Evolutionary conservation across 2,329 filamentous ascomycete genomes (phyloP), one percentile per base, ranked within the genome.

Genomic region (Pseudocercospora fijiensis): DNA sequence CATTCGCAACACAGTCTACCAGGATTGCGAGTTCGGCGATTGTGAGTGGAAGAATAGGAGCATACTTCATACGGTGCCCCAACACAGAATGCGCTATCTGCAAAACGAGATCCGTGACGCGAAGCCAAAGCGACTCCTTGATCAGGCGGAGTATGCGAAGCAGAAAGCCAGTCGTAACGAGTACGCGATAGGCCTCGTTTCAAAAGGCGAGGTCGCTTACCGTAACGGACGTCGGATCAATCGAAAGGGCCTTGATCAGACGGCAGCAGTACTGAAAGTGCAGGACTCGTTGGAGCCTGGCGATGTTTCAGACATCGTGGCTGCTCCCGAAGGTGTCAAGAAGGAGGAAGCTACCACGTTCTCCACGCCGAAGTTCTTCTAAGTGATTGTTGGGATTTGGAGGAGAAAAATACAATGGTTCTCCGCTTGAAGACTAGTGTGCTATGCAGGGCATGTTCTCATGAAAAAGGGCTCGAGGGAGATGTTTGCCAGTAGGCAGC

Each of bases 31-130:
- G 4, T 41, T 45, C 7, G 27, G 22, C 27, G 30, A 33, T 13
- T 24, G 18, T 10, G 22, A 45, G 30, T 57, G 55, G 55, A 57
- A 57, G 55, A 57, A 57, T 24, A 24, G 22, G 16, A 57, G 49
- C 11, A 53, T 53, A 41, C 37, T 41, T 18, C 37, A 41, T 41
- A 41, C 37, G 5, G 37, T n/a, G 37, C 37, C 37, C 3, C 37
- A 41, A n/a, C 37, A 41, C 37, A 41, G 37, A 41, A 16, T 41
- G 37, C 37, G 37, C 16, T 41, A 18, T 8, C 13, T 41, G 16
- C 37, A 41, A n/a, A 41, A 18, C 18, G 37, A n/a, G 37, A 41
- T 41, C 9, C 37, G 37, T 6, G 6, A 1, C 18, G 4, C 37
- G 37, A 41, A 41, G 37, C 37, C 37, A 41, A 41, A 41, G 13